A percentile compares a stretch with the other conserved stretches of the same genome.
Conservation (phyloP, 495 filamentous ascomycete genomes). For the Penicillium verhagenii region DNA sequence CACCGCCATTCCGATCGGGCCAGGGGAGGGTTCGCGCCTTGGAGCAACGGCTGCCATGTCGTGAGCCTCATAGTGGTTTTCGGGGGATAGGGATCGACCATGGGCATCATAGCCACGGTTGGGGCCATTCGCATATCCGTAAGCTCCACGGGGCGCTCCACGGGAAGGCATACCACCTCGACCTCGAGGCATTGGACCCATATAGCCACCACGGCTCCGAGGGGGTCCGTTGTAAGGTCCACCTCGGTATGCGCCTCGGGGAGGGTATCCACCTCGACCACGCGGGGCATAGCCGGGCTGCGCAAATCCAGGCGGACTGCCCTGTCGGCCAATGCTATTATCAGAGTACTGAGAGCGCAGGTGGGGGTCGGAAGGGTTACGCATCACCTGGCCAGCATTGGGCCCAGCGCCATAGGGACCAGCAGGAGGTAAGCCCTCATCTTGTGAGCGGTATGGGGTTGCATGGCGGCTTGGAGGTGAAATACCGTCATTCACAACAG, state of each 20-base stretch:
- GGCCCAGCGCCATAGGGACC: constrained; percentile 38
- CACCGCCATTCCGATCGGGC: constrained; percentile 57
- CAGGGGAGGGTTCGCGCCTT: constrained; percentile 51
- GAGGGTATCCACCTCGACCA: constrained; percentile 52
- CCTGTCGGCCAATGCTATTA: constrained; percentile 54
- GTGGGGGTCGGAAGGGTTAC: constrained; percentile 46
- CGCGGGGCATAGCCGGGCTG: constrained; percentile 52
- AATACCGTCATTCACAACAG: constrained; percentile 22
- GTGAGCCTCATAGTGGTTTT: constrained; percentile 32
- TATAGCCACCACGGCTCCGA: constrained; percentile 37
- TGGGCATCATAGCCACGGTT: constrained; percentile 25
- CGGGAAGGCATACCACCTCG: constrained; percentile 48
- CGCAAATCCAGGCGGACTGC: constrained; percentile 35
- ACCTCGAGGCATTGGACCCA: constrained; percentile 33
- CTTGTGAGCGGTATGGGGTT: constrained; percentile 45
- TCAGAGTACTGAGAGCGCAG: constrained; percentile 61
- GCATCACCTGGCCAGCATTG: constrained; percentile 38
- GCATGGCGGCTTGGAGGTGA: constrained; percentile 23
- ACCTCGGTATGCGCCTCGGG: constrained; percentile 59
- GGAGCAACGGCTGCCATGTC: constrained; percentile 27
- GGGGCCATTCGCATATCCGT: constrained; percentile 21
- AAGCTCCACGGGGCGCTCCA: constrained; percentile 41
- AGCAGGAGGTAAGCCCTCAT: constrained; percentile 61
- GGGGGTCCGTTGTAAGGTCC: constrained; percentile 44
- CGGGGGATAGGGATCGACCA: constrained; percentile 24